These are phyloP conservation scores for Wickerhamiella parazyma DNA, from an alignment of 805 yeast genomes.

Conservation along the genomic window DNA sequence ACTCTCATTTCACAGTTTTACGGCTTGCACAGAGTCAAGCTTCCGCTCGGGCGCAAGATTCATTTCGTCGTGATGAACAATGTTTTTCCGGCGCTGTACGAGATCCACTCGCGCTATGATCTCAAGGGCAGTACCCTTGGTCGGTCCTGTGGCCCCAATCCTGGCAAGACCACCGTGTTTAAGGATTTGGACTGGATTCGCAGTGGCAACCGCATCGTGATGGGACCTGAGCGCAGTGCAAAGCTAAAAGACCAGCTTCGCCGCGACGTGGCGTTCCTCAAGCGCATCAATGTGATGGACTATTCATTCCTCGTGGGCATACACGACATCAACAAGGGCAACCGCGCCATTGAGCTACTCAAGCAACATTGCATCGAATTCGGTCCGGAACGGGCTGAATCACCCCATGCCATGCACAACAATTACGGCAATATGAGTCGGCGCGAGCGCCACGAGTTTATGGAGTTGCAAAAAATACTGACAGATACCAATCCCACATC, in stretches of 20 bases:
- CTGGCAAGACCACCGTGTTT: conserved; percentile 33
- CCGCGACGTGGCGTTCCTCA: conserved; percentile 58
- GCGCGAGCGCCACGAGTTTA: conserved; percentile 20
- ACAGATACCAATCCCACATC: conserved; percentile 25
- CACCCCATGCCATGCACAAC: background rate
- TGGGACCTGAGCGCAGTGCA: conserved; percentile 59
- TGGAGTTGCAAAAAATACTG: conserved; percentile 25
- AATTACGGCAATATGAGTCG: conserved; percentile 10
- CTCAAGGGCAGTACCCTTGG: conserved; percentile 90
- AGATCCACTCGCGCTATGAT: conserved; percentile 74
- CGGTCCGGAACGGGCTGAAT: conserved; percentile 14
- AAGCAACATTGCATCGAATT: conserved; percentile 15
- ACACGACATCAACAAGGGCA: conserved; percentile 57
- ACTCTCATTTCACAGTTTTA: conserved; percentile 90
- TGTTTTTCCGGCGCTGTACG: conserved; percentile 84
- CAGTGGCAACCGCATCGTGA: conserved; percentile 43
- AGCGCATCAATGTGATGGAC: conserved; percentile 82
- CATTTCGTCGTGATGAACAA: conserved; percentile 96
- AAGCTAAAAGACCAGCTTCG: conserved; percentile 55
- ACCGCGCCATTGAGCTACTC: conserved; percentile 25
- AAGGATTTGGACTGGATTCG: conserved; percentile 88
- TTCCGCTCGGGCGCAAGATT: conserved; percentile 71
- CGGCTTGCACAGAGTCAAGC: conserved; percentile 85
- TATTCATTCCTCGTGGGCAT: conserved; percentile 81
- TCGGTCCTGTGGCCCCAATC: conserved; percentile 27